Base-by-base conservation (phyloP, 352 stramenopile species). In the Halophytophthora polymorphica region DNA sequence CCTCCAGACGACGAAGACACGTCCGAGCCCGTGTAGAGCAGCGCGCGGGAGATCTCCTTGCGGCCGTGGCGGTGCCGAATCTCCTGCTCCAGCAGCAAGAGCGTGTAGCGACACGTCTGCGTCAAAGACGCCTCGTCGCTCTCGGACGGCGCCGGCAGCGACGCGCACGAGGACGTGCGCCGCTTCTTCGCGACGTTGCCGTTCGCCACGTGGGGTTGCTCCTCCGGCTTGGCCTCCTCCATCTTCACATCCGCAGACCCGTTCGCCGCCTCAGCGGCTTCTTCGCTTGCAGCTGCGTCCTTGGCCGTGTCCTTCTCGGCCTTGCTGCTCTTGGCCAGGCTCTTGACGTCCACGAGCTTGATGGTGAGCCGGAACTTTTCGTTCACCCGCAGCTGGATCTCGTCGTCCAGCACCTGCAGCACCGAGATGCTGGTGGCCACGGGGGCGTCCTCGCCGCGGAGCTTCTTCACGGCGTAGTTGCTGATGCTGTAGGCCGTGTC, bases 31-130 rank as follows among this genome's bases (percentile, higher is more conserved):
- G 59, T 69, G 49, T 86, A 90, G 39, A 92, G 45, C 41, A 88
- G 55, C 8, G 72, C 69, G 7, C 77, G 71, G 12, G 73, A 71
- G 19, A 93, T 84, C 8, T 88, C 77, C 35, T 83, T 90, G 6
- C 78, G 68, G 4, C 79, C 82, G 45, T 95, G 80, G 33, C 73
- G 78, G 25, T 83, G 76, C 0, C 84, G 78, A 21, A 91, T 87
- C 54, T 93, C 80, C 69, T 95, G 82, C 42, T 91, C 76, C 15
- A 95, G 56, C n/a, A 92, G 48, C 22, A 89, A 46, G 5, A 89
- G 50, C 18, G 72, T 77, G 52, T 84, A 91, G 31, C 80, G 66
- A 35, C 80, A 92, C 0, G 77, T 88, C 45, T 86, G 64, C 1
- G 64, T 67, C 39, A 92, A 63, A 19, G 86, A 93, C 8, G 63